Evolutionary conservation across 2,329 filamentous ascomycete genomes (phyloP).

Genomic region (Clonostachys rhizophaga): DNA sequence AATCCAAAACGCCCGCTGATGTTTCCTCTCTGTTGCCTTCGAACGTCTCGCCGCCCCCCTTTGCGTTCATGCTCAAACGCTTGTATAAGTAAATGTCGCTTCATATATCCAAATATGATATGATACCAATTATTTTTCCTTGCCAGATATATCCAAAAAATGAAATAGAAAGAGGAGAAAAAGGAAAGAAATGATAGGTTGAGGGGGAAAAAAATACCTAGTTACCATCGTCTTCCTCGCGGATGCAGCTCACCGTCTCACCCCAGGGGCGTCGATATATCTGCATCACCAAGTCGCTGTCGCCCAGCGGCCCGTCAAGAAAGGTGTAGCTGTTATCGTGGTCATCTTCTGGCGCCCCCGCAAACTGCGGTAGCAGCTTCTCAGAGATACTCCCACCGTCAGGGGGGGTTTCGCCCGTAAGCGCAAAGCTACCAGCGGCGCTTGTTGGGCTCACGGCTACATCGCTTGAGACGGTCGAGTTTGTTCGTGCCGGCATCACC

Average conservation of each 20-base stretch:
- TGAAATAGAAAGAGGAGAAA: no score
- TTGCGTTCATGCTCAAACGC: no score
- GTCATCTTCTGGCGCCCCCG: conserved; percentile 9
- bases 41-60: no score
- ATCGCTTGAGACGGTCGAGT: conserved; percentile 27
- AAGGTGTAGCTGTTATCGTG: conserved; percentile 21
- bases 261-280: conserved; percentile 24
- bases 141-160: no score
- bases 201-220: neutral
- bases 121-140: no score
- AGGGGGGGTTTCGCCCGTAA: conserved; percentile 27
- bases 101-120: no score
- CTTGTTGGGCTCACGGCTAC: conserved; percentile 25
- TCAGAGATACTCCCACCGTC: conserved; percentile 25
- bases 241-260: conserved; percentile 25
- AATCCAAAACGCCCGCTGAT: no score
- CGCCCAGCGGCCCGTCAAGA: conserved; percentile 18
- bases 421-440: conserved; percentile 26
- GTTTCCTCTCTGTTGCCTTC: no score
- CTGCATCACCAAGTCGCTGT: conserved; percentile 27
- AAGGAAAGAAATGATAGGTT: no score
- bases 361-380: conserved; percentile 1
- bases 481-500: conserved; percentile 12
- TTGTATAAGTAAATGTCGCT: no score
- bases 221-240: conserved; percentile 20